Percentiles rank a stretch among this genome's conserved stretches.
phyloP scores from a whole-genome alignment of 371 early-diverging fungal genomes.

The Mucor lusitanicus region DNA sequence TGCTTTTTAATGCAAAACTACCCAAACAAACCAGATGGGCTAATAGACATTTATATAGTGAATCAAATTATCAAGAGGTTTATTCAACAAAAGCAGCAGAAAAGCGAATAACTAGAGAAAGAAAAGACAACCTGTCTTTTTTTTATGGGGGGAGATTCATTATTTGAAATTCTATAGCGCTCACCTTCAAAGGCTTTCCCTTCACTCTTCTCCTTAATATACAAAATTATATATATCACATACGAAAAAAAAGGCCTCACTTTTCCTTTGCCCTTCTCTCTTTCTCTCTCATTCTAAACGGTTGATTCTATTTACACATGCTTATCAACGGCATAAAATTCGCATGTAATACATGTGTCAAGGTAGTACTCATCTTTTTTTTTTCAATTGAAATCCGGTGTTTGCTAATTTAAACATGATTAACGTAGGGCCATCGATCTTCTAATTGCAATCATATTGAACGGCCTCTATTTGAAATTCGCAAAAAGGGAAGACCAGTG shows the following conservation, averaged over 20 bases:
- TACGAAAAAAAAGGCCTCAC: no score
- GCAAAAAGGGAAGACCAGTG: conserved; percentile 71
- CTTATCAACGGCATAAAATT: conserved; percentile 35
- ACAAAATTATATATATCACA: no score
- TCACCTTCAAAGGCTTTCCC: no score
- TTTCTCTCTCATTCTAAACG: no score
- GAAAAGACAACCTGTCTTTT: neutral
- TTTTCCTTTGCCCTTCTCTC: no score
- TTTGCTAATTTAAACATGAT: neutral
- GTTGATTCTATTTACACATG: conserved; percentile 1
- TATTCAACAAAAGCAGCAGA: neutral
- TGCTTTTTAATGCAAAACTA: neutral
- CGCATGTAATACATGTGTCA: conserved; percentile 33
- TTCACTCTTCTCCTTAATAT: no score
- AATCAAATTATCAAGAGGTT: no score
- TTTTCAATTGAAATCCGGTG: neutral
- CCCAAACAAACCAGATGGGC: neutral
- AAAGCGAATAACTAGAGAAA: neutral
- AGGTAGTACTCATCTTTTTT: conserved; percentile 14
- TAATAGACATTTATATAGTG: neutral
- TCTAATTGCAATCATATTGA: conserved; percentile 52
- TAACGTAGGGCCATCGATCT: conserved; percentile 52
- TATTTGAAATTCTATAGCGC: neutral
- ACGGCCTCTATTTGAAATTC: conserved; percentile 61
- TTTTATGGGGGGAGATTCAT: no score